Conservation (phyloP, 805 yeast species). For the Komagataella pastoris region DNA sequence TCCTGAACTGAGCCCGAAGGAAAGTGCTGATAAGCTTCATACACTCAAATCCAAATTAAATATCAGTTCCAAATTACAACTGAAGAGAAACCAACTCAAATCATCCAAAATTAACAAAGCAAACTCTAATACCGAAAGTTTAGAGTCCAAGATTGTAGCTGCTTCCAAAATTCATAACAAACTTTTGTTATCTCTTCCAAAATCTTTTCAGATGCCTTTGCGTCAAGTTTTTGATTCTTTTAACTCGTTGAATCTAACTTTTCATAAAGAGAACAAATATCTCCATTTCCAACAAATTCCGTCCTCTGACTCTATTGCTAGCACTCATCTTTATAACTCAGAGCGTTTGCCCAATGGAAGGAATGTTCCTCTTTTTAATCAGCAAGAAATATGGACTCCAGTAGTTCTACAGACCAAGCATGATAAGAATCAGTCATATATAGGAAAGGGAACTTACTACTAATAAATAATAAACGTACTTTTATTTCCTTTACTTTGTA, state of each 20-base stretch:
- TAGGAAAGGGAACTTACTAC: not conserved
- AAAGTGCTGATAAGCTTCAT: conserved; percentile 7
- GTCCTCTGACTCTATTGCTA: not conserved
- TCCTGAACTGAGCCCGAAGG: conserved; percentile 1
- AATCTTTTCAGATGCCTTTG: not conserved
- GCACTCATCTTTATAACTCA: conserved; percentile 1
- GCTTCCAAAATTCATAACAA: not conserved
- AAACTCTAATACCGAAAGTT: not conserved
- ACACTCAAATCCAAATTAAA: conserved; percentile 11
- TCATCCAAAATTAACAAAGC: not conserved
- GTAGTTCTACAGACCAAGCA: not conserved
- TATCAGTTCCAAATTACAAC: conserved; percentile 2
- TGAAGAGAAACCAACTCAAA: not conserved
- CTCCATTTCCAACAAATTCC: conserved; percentile 1
- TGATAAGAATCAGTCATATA: not conserved
- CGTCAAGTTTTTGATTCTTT: not conserved
- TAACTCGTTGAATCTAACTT: conserved; percentile 1
- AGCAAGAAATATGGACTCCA: not conserved
- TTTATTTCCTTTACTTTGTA: not conserved
- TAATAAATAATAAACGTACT: not conserved
- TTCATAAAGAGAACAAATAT: conserved; percentile 3
- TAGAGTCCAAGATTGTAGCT: conserved; percentile 1
- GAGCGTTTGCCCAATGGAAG: conserved; percentile 2
- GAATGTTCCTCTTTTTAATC: conserved; percentile 1
- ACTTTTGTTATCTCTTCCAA: not conserved